Conservation (phyloP, 139 green algal species). For the Coccomyxa sp. region DNA sequence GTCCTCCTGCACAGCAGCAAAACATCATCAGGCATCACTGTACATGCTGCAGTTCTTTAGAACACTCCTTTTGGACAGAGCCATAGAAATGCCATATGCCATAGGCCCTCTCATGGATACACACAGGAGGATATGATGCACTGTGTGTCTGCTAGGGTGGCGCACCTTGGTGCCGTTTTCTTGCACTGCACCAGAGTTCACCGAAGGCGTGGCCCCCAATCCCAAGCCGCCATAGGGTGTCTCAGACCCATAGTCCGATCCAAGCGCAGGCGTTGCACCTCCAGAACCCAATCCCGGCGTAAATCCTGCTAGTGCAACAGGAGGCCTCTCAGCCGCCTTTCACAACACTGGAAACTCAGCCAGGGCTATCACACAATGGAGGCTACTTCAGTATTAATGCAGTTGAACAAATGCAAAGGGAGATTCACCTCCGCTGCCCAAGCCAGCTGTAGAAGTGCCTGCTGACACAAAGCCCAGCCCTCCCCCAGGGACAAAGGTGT, state of each 20-base stretch:
- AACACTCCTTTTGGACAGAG: background rate
- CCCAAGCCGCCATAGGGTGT: background rate
- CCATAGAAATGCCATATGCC: background rate
- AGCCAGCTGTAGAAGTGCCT: background rate
- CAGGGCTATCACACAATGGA: no score
- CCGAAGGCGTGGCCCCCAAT: constrained; percentile 1
- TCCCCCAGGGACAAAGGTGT: background rate
- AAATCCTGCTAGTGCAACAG: background rate
- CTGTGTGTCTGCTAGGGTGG: no score
- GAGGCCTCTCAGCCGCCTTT: background rate
- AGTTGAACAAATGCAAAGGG: background rate
- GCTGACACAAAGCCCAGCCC: background rate
- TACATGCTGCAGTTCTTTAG: background rate
- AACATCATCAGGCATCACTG: no score
- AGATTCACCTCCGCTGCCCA: background rate
- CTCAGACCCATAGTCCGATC: background rate
- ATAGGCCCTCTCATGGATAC: no score
- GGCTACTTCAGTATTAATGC: background rate
- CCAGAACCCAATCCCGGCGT: background rate
- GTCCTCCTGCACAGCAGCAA: background rate
- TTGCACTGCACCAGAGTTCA: background rate
- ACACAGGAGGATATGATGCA: no score
- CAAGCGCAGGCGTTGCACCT: constrained; percentile 1
- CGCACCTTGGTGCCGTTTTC: background rate
- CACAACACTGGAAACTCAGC: background rate